These are phyloP conservation scores for Kickxella alabastrina DNA, from an alignment of 192 early-diverging fungal species.

Conservation along the genomic window DNA sequence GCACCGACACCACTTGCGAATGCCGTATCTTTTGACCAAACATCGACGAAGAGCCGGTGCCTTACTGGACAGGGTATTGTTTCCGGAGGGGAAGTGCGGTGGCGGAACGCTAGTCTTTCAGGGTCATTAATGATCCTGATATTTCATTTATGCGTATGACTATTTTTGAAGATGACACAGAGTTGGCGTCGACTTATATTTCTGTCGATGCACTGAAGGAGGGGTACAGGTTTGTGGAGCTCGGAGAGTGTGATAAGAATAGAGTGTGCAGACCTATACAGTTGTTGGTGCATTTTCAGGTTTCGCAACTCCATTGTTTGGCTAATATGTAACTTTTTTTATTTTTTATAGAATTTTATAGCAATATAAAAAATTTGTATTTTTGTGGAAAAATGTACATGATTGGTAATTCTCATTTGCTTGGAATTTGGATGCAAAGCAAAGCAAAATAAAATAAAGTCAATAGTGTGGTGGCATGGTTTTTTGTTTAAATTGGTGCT, in stretches of 20 bases:
- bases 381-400: no score
- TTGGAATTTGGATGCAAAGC: no score
- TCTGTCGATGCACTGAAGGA: slow-evolving; percentile 32
- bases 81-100: slow-evolving; percentile 35
- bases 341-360: no score
- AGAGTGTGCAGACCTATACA: slow-evolving; percentile 18
- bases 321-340: slow-evolving; percentile 5
- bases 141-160: slow-evolving; percentile 40
- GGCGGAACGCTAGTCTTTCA: slow-evolving; percentile 34
- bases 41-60: slow-evolving; percentile 15
- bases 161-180: slow-evolving; percentile 37
- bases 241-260: slow-evolving; percentile 33
- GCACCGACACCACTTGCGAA: slow-evolving; percentile 20
- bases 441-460: no score
- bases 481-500: no score
- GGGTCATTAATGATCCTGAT: slow-evolving; percentile 34
- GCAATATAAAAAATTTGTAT: no score
- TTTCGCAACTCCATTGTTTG: slow-evolving; percentile 44
- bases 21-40: not conserved
- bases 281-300: slow-evolving; percentile 35
- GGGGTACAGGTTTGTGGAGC: slow-evolving; percentile 45
- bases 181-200: slow-evolving; percentile 38
- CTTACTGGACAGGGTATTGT: slow-evolving; percentile 17
- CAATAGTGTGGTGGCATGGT: no score
- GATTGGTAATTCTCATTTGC: no score